A percentile compares a stretch with the other conserved stretches of the same genome.
These are phyloP conservation scores for Saccharomycopsis hybrid DNA, from an alignment of 1,139 yeast species.

Conservation along the genomic window DNA sequence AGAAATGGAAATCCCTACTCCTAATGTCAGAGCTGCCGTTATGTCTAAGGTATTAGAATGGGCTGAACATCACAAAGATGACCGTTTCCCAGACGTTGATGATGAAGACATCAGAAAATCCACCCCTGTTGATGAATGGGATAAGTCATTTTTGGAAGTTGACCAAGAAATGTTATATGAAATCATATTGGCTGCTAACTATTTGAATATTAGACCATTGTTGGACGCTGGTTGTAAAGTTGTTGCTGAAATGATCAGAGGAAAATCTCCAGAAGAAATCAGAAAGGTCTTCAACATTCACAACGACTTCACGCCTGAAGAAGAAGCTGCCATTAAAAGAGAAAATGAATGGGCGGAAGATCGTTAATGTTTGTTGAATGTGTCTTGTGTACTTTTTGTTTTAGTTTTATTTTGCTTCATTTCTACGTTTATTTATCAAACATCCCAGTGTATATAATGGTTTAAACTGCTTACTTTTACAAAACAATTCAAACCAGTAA, in stretches of 20 bases:
- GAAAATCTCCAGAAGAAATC: constrained; percentile 93
- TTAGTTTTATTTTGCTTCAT: too few species aligned
- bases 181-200: constrained; percentile 92
- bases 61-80: constrained; percentile 94
- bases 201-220: constrained; percentile 86
- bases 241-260: constrained; percentile 97
- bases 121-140: constrained; percentile 93
- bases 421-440: too few species aligned
- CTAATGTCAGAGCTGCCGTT: constrained; percentile 82
- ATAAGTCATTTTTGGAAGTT: constrained; percentile 87
- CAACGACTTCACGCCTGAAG: constrained; percentile 96
- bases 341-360: constrained; percentile 99
- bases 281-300: constrained; percentile 93
- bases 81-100: constrained; percentile 69
- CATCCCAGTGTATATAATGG: too few species aligned
- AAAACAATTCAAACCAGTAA: too few species aligned
- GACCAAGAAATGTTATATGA: constrained; percentile 99
- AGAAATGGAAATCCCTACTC: constrained; percentile 84
- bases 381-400: too few species aligned
- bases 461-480: too few species aligned
- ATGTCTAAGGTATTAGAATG: constrained; percentile 89
- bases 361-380: too few species aligned
- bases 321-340: constrained; percentile 94
- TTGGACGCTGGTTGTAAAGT: constrained; percentile 95
- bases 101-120: constrained; percentile 78